Evolutionary conservation across 2,329 filamentous ascomycete genomes (phyloP).

Genomic region (Verticillium zaregamsianum): DNA sequence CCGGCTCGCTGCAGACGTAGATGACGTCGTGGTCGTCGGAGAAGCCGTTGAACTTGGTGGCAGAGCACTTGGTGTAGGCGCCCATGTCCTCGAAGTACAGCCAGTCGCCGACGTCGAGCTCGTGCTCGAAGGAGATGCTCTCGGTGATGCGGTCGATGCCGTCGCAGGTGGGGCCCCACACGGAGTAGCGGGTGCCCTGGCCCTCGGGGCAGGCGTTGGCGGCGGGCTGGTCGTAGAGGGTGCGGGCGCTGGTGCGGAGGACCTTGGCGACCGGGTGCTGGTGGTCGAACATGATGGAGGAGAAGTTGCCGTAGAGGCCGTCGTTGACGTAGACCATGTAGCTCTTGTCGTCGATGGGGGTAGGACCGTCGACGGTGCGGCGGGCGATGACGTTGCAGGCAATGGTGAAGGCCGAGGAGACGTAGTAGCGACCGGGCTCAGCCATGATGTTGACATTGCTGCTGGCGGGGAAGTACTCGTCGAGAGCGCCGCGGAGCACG

Average conservation of each 20-base stretch:
- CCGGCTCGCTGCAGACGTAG: slow-evolving; percentile 91
- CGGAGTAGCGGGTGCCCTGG: slow-evolving; percentile 74
- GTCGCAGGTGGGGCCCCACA: slow-evolving; percentile 98
- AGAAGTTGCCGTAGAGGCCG: slow-evolving; percentile 97
- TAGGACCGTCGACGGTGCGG: slow-evolving; percentile 75
- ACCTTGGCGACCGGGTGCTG: slow-evolving; percentile 86
- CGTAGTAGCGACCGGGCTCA: slow-evolving; percentile 95
- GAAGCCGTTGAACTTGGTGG: slow-evolving; percentile 97
- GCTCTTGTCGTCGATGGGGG: slow-evolving; percentile 59
- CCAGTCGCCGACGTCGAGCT: slow-evolving; percentile 92
- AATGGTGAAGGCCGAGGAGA: slow-evolving; percentile 87
- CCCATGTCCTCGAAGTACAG: slow-evolving; percentile 99
- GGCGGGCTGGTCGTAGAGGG: slow-evolving; percentile 52
- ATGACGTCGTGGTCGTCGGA: slow-evolving; percentile 87
- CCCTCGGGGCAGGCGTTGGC: slow-evolving; percentile 41
- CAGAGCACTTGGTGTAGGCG: slow-evolving; percentile 96
- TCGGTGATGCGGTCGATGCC: slow-evolving; percentile 93
- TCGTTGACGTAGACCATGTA: slow-evolving; percentile 99
- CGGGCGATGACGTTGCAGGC: slow-evolving; percentile 95
- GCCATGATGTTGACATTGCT: slow-evolving; percentile 79
- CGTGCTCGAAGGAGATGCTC: slow-evolving; percentile 70
- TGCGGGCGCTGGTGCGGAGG: slow-evolving; percentile 57
- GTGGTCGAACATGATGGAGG: slow-evolving; percentile 98
- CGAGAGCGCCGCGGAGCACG: slow-evolving; percentile 73
- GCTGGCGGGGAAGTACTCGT: slow-evolving; percentile 78